These are phyloP conservation scores for Scorias spongiosa DNA, from an alignment of 2,329 filamentous ascomycete genomes.

Conservation along the genomic window DNA sequence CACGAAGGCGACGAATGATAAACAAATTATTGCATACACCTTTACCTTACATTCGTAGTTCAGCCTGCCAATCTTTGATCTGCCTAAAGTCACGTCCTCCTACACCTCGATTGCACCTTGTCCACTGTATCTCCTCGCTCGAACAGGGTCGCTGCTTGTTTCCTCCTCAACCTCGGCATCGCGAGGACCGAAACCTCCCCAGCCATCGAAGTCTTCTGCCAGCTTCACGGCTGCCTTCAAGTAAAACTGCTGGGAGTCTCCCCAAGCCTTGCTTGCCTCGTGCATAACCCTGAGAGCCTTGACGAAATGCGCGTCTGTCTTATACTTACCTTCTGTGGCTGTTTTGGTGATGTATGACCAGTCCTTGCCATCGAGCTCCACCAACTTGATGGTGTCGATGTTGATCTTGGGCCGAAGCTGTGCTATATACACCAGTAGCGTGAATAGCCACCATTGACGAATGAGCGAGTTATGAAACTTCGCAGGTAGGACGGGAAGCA, in stretches of 20 bases:
- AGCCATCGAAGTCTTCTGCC: conserved; percentile 57
- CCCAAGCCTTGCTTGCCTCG: conserved; percentile 61
- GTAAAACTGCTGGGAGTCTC: conserved; percentile 50
- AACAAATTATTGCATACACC: too few relatives aligned
- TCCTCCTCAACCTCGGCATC: conserved; percentile 5
- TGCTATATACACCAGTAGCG: conserved; percentile 60
- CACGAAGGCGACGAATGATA: too few relatives aligned
- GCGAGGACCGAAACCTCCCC: conserved; percentile 36
- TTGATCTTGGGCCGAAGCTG: conserved; percentile 60
- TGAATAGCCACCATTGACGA: conserved; percentile 79
- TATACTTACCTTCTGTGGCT: conserved; percentile 52
- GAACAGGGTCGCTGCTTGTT: conserved; percentile 1
- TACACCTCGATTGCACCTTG: conserved; percentile 2
- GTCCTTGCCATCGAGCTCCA: conserved; percentile 46
- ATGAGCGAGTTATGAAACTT: conserved; percentile 60
- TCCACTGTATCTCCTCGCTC: conserved; percentile 7
- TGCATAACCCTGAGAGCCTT: conserved; percentile 65
- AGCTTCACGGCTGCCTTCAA: conserved; percentile 56
- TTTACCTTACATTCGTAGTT: too few relatives aligned
- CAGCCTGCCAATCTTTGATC: too few relatives aligned
- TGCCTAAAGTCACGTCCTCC: too few relatives aligned
- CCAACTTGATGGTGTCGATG: conserved; percentile 43
- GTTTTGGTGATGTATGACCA: conserved; percentile 66
- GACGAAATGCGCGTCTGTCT: conserved; percentile 68
- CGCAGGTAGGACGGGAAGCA: conserved; percentile 62